phyloP scores from a whole-genome alignment of 208 protist genomes.

The Wallacemonas sp. region DNA sequence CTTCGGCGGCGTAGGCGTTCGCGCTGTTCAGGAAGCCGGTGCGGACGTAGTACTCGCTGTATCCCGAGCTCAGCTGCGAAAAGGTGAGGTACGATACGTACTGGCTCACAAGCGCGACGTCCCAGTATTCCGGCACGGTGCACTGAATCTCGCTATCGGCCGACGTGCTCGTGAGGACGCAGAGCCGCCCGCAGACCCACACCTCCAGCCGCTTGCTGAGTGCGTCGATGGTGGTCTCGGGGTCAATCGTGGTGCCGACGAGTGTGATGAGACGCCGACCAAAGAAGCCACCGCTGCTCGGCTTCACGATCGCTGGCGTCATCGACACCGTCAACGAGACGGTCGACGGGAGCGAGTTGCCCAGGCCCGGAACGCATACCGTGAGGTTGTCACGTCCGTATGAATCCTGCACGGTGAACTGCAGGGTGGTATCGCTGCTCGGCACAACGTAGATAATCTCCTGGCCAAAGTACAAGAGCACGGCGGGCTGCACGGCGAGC shows the following conservation, averaged over 20 bases:
- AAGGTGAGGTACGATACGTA: constrained; percentile 25
- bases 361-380: neutral
- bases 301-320: constrained; percentile 28
- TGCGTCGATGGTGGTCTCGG: neutral
- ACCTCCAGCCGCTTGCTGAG: constrained; percentile 21
- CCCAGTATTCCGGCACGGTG: constrained; percentile 33
- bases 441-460: neutral
- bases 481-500: neutral
- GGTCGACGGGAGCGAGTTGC: constrained; percentile 1
- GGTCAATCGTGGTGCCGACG: constrained; percentile 24
- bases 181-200: constrained; percentile 36
- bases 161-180: constrained; percentile 24
- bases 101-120: constrained; percentile 24
- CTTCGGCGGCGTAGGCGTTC: neutral
- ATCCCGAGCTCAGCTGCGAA: constrained; percentile 18
- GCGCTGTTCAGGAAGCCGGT: neutral
- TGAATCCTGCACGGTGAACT: constrained; percentile 12
- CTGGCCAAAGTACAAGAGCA: neutral
- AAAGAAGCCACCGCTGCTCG: constrained; percentile 28
- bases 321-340: constrained; percentile 24
- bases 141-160: constrained; percentile 29
- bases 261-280: constrained; percentile 18
- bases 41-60: constrained; percentile 16
- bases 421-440: constrained; percentile 8
- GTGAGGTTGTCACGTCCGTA: constrained; percentile 10